phyloP scores from a whole-genome alignment of 2,329 filamentous ascomycete genomes.

The Elsinoe perseae region DNA sequence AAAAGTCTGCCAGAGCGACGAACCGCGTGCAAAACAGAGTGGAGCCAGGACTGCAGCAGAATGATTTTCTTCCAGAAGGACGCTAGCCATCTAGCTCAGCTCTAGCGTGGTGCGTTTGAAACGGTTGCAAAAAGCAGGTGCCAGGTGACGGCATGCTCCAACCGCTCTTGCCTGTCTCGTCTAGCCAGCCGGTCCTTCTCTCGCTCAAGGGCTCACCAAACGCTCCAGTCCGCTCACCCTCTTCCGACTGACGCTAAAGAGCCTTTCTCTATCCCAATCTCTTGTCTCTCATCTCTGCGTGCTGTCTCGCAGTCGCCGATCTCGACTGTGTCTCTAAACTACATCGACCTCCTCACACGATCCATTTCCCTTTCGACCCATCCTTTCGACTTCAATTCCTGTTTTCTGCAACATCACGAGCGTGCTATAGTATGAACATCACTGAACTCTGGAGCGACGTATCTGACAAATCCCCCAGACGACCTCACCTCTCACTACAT shows the following conservation, averaged over 20 bases:
- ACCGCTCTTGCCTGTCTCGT: constrained; percentile 11
- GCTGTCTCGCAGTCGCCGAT: constrained; percentile 7
- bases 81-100: not conserved
- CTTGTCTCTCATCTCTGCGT: constrained; percentile 4
- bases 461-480: not conserved
- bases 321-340: constrained; percentile 12
- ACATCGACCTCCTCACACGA: not conserved
- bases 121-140: not conserved
- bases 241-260: no score
- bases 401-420: not conserved
- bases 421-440: not conserved
- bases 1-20: not conserved
- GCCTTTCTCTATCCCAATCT: not conserved
- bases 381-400: constrained; percentile 1
- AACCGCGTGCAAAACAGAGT: not conserved
- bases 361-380: not conserved
- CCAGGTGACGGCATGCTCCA: constrained; percentile 2
- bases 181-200: constrained; percentile 1
- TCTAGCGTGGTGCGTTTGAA: constrained; percentile 5
- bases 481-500: not conserved
- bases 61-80: constrained; percentile 10
- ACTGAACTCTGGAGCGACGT: not conserved
- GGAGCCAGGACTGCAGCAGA: not conserved
- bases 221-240: no score
- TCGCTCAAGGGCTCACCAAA: not conserved